These are phyloP conservation scores for Suhomyces kilbournensis DNA, from an alignment of 805 yeast genomes.

Conservation along the genomic window DNA sequence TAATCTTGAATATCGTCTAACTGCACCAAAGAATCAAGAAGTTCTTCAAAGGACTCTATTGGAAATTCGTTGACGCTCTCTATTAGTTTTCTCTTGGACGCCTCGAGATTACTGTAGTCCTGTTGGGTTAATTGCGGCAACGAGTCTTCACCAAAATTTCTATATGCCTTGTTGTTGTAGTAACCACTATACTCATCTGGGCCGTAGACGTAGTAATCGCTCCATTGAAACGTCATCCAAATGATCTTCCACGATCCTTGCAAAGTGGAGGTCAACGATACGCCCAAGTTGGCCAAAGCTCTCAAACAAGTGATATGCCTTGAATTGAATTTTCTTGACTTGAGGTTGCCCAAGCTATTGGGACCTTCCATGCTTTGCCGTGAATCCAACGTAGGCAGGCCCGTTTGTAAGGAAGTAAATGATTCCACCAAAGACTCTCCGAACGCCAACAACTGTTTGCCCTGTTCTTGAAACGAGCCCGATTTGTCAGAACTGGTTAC, in stretches of 20 bases:
- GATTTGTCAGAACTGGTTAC: background rate
- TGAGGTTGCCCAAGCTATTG: background rate
- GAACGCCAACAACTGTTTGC: constrained; percentile 40
- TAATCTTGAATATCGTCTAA: constrained; percentile 16
- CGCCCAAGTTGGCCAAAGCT: constrained; percentile 72
- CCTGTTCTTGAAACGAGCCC: constrained; percentile 17
- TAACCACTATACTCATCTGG: constrained; percentile 32
- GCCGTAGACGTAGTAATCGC: constrained; percentile 68
- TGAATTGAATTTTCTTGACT: constrained; percentile 51
- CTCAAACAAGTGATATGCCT: constrained; percentile 75
- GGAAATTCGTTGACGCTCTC: constrained; percentile 62
- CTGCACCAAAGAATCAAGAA: constrained; percentile 46
- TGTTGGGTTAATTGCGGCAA: constrained; percentile 36
- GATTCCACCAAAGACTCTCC: constrained; percentile 55
- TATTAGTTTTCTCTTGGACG: constrained; percentile 55
- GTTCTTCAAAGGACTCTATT: constrained; percentile 43
- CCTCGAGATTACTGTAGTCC: constrained; percentile 53
- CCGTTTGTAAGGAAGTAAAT: constrained; percentile 23
- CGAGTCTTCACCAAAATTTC: constrained; percentile 15
- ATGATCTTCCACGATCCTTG: constrained; percentile 61
- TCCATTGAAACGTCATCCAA: constrained; percentile 72
- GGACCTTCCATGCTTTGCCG: constrained; percentile 1
- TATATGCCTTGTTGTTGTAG: constrained; percentile 31
- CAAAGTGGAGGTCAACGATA: constrained; percentile 76
- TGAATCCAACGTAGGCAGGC: background rate